Evolutionary conservation across 805 yeast species (phyloP).

Genomic region (Lachancea fermentati): DNA sequence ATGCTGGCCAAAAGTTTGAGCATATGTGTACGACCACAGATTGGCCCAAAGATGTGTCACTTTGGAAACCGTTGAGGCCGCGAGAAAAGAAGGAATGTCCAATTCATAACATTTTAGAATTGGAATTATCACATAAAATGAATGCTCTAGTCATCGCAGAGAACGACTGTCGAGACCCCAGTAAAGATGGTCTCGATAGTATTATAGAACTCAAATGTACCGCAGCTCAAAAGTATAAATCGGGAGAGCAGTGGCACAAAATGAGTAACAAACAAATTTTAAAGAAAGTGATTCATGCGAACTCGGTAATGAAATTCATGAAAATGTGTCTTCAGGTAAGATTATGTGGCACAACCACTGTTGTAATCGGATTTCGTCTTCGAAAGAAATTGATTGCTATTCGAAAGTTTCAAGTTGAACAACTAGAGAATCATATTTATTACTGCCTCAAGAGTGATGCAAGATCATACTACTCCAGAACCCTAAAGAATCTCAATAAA

Average conservation of each 20-base stretch:
- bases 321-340: constrained; percentile 6
- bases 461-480: constrained; percentile 1
- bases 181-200: neutral
- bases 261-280: neutral
- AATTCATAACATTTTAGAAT: neutral
- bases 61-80: constrained; percentile 3
- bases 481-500: constrained; percentile 1
- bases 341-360: constrained; percentile 3
- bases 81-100: neutral
- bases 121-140: neutral
- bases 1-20: constrained; percentile 8
- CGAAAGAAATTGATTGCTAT: constrained; percentile 1
- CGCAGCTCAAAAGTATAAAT: neutral
- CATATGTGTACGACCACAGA: constrained; percentile 1
- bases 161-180: constrained; percentile 2
- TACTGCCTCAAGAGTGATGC: too few species aligned
- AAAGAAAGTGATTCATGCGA: neutral
- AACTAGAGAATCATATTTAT: neutral
- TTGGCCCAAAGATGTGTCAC: constrained; percentile 2
- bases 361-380: constrained; percentile 3
- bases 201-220: constrained; percentile 6
- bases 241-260: constrained; percentile 1
- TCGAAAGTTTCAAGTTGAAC: constrained; percentile 1
- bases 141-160: constrained; percentile 4
- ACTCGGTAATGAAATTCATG: constrained; percentile 2